Percentiles rank a stretch among this genome's conserved stretches.
Evolutionary conservation across 2,329 filamentous ascomycete species (phyloP).

Genomic region (Teratosphaeria nubilosa): DNA sequence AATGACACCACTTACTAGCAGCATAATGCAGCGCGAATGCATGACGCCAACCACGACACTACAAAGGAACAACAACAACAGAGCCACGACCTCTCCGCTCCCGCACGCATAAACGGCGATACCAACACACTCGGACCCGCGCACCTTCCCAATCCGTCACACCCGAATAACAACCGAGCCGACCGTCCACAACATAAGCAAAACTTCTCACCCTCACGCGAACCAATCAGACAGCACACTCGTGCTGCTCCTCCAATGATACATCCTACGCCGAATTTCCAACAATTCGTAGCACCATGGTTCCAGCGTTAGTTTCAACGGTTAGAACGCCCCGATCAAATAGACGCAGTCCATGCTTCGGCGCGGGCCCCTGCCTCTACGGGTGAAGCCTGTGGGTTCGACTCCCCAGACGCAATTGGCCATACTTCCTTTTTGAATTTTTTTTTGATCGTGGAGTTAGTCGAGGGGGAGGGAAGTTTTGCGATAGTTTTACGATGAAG

Average conservation of each 20-base stretch:
- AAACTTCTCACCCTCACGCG: neutral
- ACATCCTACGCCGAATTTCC: neutral
- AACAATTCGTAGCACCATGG: neutral
- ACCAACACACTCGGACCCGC: neutral
- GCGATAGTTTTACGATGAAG: too few relatives aligned
- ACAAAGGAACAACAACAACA: neutral
- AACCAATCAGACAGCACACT: neutral
- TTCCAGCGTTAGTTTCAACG: neutral
- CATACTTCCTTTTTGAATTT: neutral
- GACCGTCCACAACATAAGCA: neutral
- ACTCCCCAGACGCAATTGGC: neutral
- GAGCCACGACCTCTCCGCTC: neutral
- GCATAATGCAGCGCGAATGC: neutral
- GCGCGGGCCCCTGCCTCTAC: neutral
- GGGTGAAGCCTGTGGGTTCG: neutral
- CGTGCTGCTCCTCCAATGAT: neutral
- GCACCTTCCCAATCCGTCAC: neutral
- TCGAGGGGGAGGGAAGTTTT: neutral
- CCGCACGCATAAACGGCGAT: neutral
- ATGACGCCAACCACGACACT: neutral
- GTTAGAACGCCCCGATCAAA: neutral
- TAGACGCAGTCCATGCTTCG: neutral
- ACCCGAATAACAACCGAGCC: neutral
- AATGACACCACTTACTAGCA: too few relatives aligned
- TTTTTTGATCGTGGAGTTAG: neutral